Percentiles rank a stretch among this genome's conserved stretches.
Conservation (phyloP, 768 basidiomycete genomes). For the Boletus speciosus region DNA sequence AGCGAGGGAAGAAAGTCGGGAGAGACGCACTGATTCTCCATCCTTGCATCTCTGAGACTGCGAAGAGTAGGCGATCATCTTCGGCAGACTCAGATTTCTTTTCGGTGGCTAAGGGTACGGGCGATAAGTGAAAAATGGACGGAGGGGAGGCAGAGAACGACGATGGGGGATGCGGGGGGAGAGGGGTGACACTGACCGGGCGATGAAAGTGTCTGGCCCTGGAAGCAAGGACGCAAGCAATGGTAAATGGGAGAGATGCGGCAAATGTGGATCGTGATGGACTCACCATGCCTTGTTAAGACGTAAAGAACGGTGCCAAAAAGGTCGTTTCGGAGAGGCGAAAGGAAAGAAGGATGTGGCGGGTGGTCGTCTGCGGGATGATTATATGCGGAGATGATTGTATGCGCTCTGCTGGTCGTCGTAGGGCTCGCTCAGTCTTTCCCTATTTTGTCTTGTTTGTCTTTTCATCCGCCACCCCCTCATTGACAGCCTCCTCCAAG, state of each 20-base stretch:
- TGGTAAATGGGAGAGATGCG: constrained; percentile 5
- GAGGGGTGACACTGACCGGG: constrained; percentile 51
- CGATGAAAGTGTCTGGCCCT: constrained; percentile 86
- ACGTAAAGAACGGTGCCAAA: constrained; percentile 21
- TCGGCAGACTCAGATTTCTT: constrained; percentile 76
- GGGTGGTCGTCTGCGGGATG: neutral
- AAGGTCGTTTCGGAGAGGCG: neutral
- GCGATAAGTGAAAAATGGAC: constrained; percentile 10
- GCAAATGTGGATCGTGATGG: neutral
- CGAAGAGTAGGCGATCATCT: constrained; percentile 69
- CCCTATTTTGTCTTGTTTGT: constrained; percentile 36
- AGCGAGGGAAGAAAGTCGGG: neutral
- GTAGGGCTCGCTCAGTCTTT: constrained; percentile 6
- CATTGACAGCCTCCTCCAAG: no score
- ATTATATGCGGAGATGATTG: constrained; percentile 13
- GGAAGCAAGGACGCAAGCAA: neutral
- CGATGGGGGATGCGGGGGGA: neutral
- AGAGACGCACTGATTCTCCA: constrained; percentile 90
- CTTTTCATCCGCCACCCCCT: constrained; percentile 9
- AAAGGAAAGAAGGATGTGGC: neutral
- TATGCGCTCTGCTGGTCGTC: constrained; percentile 10
- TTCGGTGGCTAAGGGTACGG: constrained; percentile 55
- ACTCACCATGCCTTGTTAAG: constrained; percentile 31
- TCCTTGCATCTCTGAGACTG: constrained; percentile 96
- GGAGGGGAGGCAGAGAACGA: neutral